Evolutionary conservation across 352 stramenopile species (phyloP).

Genomic region (Aphanomyces cochlioides): DNA sequence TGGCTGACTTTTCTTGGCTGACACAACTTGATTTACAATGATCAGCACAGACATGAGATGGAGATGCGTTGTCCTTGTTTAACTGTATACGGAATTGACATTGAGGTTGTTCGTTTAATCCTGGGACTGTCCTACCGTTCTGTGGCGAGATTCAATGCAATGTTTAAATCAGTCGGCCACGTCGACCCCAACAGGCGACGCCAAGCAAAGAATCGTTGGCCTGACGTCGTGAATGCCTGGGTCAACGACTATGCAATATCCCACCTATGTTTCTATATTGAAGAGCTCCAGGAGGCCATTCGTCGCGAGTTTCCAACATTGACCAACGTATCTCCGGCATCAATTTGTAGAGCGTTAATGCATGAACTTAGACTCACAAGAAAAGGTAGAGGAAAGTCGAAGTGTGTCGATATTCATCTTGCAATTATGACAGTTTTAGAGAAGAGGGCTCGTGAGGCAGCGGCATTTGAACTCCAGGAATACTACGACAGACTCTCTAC

Average conservation of each 20-base stretch:
- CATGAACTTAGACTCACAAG: neutral
- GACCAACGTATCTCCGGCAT: constrained; percentile 24
- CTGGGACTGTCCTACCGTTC: constrained; percentile 16
- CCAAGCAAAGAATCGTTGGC: neutral
- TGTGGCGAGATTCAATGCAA: constrained; percentile 7
- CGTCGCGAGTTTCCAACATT: constrained; percentile 7
- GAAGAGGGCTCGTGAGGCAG: neutral
- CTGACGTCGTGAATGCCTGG: constrained; percentile 16
- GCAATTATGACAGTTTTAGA: constrained; percentile 2
- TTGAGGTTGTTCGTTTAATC: constrained; percentile 9
- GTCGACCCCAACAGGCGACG: neutral
- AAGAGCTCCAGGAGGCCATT: constrained; percentile 32
- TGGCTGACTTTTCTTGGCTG: no score
- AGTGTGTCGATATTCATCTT: neutral
- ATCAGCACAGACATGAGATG: constrained; percentile 31
- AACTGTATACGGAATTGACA: constrained; percentile 33
- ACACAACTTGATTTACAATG: constrained; percentile 10
- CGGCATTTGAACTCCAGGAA: neutral
- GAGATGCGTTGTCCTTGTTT: constrained; percentile 30
- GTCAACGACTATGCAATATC: constrained; percentile 26
- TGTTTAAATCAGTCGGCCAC: constrained; percentile 17
- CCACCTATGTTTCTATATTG: constrained; percentile 38
- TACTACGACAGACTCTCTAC: constrained; percentile 16
- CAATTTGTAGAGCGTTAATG: constrained; percentile 32
- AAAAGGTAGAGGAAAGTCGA: neutral